Percentiles rank a stretch among this genome's conserved stretches.
Conservation (phyloP, 805 yeast species). For the Monosporozyma aquatica region DNA sequence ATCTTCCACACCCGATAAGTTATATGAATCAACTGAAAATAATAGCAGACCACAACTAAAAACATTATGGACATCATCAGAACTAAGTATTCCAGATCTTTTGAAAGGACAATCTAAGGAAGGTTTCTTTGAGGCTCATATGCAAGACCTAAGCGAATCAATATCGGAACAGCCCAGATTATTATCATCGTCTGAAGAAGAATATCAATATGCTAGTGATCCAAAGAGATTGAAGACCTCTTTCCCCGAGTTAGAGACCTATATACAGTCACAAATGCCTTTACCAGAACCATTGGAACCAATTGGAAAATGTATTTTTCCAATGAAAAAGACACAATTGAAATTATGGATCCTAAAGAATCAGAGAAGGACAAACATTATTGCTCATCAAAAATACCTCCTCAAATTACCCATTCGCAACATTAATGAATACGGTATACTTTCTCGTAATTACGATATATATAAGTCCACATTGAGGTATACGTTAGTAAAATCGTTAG, state of each 20-base stretch:
- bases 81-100: not conserved
- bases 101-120: not conserved
- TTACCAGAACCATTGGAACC: conserved; percentile 15
- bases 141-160: too few species aligned
- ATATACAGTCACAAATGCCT: conserved; percentile 3
- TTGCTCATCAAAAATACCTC: conserved; percentile 34
- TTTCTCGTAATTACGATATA: conserved; percentile 36
- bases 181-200: not conserved
- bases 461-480: conserved; percentile 36
- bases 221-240: conserved; percentile 14
- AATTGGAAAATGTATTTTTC: conserved; percentile 37
- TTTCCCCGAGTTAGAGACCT: conserved; percentile 6
- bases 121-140: not conserved
- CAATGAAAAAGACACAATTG: conserved; percentile 37
- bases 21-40: not conserved
- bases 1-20: not conserved
- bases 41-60: not conserved
- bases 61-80: conserved; percentile 5
- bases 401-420: conserved; percentile 33
- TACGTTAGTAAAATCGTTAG: conserved; percentile 33
- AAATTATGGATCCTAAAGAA: conserved; percentile 38
- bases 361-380: conserved; percentile 27
- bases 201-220: conserved; percentile 18
- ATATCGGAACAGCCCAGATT: too few species aligned
- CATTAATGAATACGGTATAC: conserved; percentile 47